These are phyloP conservation scores for Dryas integrifolia DNA, from an alignment of 331 rosid genomes.

Conservation along the genomic window DNA sequence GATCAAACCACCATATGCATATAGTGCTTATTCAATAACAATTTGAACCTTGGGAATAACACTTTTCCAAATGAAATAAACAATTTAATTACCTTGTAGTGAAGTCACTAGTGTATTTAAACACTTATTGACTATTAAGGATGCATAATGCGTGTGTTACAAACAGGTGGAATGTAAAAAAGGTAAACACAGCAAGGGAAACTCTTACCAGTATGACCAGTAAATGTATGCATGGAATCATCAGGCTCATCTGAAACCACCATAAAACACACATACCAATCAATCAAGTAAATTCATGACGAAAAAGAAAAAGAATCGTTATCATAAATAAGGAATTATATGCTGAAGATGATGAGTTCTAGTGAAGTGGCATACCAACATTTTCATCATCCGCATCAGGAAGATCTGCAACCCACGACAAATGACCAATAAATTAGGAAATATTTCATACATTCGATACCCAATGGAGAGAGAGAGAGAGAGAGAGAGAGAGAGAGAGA, in stretches of 20 bases:
- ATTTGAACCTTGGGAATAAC: too few relatives aligned
- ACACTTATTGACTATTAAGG: not conserved
- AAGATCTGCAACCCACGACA: slow-evolving; percentile 51
- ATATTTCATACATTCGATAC: not conserved
- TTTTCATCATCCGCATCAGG: slow-evolving; percentile 64
- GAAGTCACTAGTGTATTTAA: not conserved
- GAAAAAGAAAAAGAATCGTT: not conserved
- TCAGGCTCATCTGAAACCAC: slow-evolving; percentile 61
- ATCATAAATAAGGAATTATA: not conserved
- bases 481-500: too few relatives aligned
- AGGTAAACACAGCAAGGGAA: not conserved
- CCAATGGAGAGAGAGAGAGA: not conserved
- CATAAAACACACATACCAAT: slow-evolving; percentile 4
- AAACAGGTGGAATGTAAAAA: not conserved
- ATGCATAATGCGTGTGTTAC: too few relatives aligned
- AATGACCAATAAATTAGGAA: not conserved
- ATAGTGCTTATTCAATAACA: too few relatives aligned
- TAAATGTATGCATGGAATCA: slow-evolving; percentile 69
- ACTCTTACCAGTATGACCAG: slow-evolving; percentile 70
- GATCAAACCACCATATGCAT: too few relatives aligned
- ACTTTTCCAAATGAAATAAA: too few relatives aligned
- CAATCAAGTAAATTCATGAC: slow-evolving; percentile 1
- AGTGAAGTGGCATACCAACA: slow-evolving; percentile 40
- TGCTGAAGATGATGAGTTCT: not conserved
- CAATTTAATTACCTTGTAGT: not conserved